Evolutionary conservation across 768 basidiomycete genomes (phyloP), one percentile per base, ranked within the genome.

Genomic region (Boletus rufocinnamomeus): DNA sequence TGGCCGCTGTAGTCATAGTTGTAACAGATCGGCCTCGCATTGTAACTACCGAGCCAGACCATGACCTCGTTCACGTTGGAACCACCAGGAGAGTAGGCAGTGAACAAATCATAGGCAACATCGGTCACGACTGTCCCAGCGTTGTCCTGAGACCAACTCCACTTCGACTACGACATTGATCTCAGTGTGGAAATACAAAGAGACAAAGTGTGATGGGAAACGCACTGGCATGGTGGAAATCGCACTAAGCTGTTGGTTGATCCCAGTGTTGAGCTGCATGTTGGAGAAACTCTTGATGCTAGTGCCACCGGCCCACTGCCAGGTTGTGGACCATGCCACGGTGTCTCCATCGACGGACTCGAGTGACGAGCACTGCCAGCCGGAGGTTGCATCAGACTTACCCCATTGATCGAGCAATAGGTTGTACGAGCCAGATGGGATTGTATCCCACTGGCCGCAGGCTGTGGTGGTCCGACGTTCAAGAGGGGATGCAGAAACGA

Each of bases 61-160:
- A 88, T 88, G 63, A 87, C 77, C 59, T 81, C 80, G 59, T 74
- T 64, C 34, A 62, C 59, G 52, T 78, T 77, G 40, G 76, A 69
- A 34, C 85, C 85, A 1, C 80, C 80, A 37, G 82, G 43, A 6
- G 74, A 73, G 58, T 64, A 64, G 2, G 86, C 81, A 0, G 86
- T 88, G 76, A 88, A 89, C 1, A 88, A 58, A 60, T 88, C 87
- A 58, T 79, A 88, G 7, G 86, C 83, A 28, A 86, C 77, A 56
- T 88, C 78, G 0, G 82, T 79, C 27, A 83, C 80, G 56, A 83
- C 70, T 1, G 67, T 68, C 6, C 74, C 79, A 6, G 75, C 72
- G 13, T 68, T 69, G 16, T 63, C 63, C 58, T 84, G 82, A 6
- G 76, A 77, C 87, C 87, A 88, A 2, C 69, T 54, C 87, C 87